Base-by-base conservation (phyloP, 768 basidiomycete genomes). In the Auricularia sp. region DNA sequence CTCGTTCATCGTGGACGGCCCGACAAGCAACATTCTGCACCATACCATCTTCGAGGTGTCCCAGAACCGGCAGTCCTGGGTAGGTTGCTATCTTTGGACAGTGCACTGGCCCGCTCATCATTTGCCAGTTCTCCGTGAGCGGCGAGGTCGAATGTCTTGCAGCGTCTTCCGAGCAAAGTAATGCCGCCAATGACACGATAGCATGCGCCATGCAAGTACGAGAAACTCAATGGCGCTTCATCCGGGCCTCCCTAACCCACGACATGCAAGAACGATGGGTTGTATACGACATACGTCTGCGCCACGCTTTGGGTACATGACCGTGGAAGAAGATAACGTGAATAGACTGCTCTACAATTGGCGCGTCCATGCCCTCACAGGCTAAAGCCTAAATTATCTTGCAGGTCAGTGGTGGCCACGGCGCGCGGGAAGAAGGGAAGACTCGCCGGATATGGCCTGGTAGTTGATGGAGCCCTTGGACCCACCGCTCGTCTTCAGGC, bases 401-500 rank as follows among this genome's bases (percentile, higher is more conserved):
- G 39, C 39, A 42, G 39, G 39, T 42, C 39, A 42, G 39, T 42
- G 39, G 39, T 14, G 8, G 39, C 13, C 8, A 14, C 39, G 39
- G 7, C 39, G 39, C 39, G 39, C 7, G 39, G 2, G 0, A 0
- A 29, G 29, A 29, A 29, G 39, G 39, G 3, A 14, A 7, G 7
- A 14, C 39, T 42, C 13, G 39, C 39, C 39, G 7, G 39, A 8
- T 42, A 42, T 51, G 47, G 21, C 47, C 3, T 16, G 5, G 47
- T 18, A 51, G 47, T 51, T 78, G 18, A 67, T 65, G 16, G 35
- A n/a, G 34, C 83, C 81, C 64, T 69, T 70, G 33, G 71, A 65
- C 18, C 83, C 84, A 2, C 85, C 85, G 0, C 73, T 71, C 29
- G 78, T 75, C 44, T 71, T 71, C 64, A 86, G 75, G 16, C 70